These are phyloP conservation scores for Beauveria brongniartii DNA, from an alignment of 2,329 filamentous ascomycete genomes.

Conservation along the genomic window DNA sequence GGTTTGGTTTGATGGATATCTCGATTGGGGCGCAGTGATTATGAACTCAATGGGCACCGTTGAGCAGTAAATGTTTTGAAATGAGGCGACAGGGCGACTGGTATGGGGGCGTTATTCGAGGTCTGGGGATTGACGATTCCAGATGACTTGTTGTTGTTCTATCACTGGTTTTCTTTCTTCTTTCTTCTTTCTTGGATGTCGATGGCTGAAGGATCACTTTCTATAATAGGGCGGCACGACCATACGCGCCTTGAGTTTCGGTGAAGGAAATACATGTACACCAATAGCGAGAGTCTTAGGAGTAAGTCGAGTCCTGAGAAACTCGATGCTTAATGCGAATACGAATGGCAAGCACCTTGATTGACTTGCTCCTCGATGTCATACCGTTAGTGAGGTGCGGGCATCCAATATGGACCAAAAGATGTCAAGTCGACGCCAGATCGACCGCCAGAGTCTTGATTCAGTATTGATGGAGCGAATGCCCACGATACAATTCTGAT, in stretches of 20 bases:
- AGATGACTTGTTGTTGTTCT: neutral
- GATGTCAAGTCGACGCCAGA: constrained; percentile 45
- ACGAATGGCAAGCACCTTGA: constrained; percentile 34
- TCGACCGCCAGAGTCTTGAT: constrained; percentile 45
- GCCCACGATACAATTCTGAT: constrained; percentile 38
- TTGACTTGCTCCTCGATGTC: constrained; percentile 42
- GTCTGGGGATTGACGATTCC: neutral
- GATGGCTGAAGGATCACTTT: neutral
- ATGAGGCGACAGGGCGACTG: neutral
- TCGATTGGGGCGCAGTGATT: constrained; percentile 26
- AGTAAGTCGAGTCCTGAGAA: too few relatives aligned
- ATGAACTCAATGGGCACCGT: constrained; percentile 24
- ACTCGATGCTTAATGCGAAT: too few relatives aligned
- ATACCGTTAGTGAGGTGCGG: constrained; percentile 39
- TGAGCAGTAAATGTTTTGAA: constrained; percentile 15
- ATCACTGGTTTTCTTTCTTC: neutral
- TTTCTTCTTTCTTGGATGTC: neutral
- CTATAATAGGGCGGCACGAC: too few relatives aligned
- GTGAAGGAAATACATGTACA: too few relatives aligned
- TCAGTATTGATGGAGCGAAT: constrained; percentile 50
- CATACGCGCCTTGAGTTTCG: too few relatives aligned
- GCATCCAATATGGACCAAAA: constrained; percentile 44
- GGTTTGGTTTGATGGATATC: constrained; percentile 27
- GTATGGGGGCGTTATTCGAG: neutral
- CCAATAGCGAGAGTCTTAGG: too few relatives aligned